Base-by-base conservation (phyloP, 2,329 filamentous ascomycete species). In the Hymenoscyphus fructigenus region DNA sequence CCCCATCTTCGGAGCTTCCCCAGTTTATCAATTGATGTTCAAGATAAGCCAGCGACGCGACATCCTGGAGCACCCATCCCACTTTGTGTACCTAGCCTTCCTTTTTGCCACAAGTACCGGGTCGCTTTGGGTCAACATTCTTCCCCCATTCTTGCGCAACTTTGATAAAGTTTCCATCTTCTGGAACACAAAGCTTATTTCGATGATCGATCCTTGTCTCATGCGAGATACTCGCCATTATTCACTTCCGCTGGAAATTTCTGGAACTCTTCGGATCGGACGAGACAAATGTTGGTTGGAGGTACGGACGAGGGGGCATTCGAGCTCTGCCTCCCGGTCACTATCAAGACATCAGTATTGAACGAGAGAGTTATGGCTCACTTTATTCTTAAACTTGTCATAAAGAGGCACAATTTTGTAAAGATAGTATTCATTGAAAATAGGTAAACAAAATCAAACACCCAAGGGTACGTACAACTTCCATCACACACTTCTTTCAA, bases 401-500 rank as follows among this genome's bases (percentile, higher is more conserved):
- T n/a, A n/a, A n/a, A n/a, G n/a, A n/a, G n/a, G n/a, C n/a, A n/a
- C 29, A 32, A 32, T 32, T 32, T 32, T 32, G 29, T 4, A 5
- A 32, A 32, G 29, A 32, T 32, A 32, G 29, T 32, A 32, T 32
- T 29, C 29, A 32, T 32, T 32, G 5, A 32, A 32, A 32, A 32
- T 6, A 36, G 1, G 2, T 14, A 15, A 36, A 14, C 34, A 36
- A 12, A 36, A 36, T 14, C 10, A 2, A 36, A 36, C 34, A 36
- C 34, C 14, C 34, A 36, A 36, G 10, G 10, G 34, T 20, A 47
- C 6, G 23, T 9, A 23, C 44, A 10, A 4, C 20, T 47, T 20
- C n/a, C 9, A 4, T 20, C 44, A 47, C 7, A 47, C 9, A 6
- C 7, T 47, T 47, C 10, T n/a, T 9, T 58, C 68, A 72, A 58